phyloP scores from a whole-genome alignment of 2,329 filamentous ascomycete genomes.

The Sclerotinia spermophila region DNA sequence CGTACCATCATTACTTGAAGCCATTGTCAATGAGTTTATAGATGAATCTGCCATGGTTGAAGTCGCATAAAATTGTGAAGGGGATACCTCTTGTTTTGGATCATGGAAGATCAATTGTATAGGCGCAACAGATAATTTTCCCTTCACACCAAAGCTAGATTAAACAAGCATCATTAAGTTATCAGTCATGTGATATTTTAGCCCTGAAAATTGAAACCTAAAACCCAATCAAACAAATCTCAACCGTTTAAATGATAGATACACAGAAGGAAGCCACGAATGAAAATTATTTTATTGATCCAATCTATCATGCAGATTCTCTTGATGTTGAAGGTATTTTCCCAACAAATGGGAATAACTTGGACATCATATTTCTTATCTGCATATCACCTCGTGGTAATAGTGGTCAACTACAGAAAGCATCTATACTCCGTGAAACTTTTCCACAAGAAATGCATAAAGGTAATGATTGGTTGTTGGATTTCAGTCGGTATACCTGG shows the following conservation, averaged over 20 bases:
- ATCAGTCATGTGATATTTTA: conserved; percentile 16
- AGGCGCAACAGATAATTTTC: conserved; percentile 9
- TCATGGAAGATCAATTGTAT: not conserved
- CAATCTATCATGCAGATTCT: not conserved
- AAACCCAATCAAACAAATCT: conserved; percentile 15
- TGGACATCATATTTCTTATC: not conserved
- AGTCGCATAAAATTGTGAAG: conserved; percentile 5
- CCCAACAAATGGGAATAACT: not conserved
- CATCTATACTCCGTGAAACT: not conserved
- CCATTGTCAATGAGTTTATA: not conserved
- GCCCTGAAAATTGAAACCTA: conserved; percentile 13
- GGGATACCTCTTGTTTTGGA: not conserved
- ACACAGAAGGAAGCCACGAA: not conserved
- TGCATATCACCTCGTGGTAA: not conserved
- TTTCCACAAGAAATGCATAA: not conserved
- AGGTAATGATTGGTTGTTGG: not conserved
- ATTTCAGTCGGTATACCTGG: not conserved
- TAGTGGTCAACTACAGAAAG: not conserved
- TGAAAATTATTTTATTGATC: not conserved
- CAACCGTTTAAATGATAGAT: conserved; percentile 12
- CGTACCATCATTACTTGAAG: conserved; percentile 7
- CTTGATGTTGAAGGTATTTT: not conserved
- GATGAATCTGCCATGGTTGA: conserved; percentile 6
- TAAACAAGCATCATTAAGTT: conserved; percentile 11
- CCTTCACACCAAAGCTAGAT: not conserved